phyloP scores from a whole-genome alignment of 2,329 filamentous ascomycete genomes.

The Nigrospora sphaerica region DNA sequence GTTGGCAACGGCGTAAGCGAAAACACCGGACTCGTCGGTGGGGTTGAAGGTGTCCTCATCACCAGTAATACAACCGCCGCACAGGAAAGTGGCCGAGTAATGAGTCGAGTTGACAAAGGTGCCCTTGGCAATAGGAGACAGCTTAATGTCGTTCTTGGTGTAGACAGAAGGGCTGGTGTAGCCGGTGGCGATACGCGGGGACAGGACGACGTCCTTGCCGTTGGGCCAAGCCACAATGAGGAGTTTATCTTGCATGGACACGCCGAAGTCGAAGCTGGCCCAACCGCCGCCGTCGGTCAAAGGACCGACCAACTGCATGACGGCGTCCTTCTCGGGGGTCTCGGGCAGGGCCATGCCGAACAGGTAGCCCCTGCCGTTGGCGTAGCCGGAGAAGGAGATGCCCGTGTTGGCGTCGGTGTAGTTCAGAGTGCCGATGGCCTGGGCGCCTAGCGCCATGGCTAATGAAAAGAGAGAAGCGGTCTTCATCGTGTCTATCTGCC shows the following conservation, averaged over 20 bases:
- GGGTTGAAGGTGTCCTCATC: conserved; percentile 23
- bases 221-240: conserved; percentile 44
- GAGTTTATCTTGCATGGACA: conserved; percentile 38
- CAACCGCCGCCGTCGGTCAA: conserved; percentile 35
- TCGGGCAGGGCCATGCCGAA: conserved; percentile 46
- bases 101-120: conserved; percentile 46
- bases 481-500: conserved; percentile 10
- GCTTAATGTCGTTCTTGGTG: conserved; percentile 27
- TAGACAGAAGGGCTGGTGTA: conserved; percentile 41
- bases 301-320: conserved; percentile 42
- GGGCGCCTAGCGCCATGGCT: conserved; percentile 12
- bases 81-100: conserved; percentile 47
- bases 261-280: conserved; percentile 38
- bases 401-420: conserved; percentile 36
- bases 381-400: conserved; percentile 34
- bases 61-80: conserved; percentile 31
- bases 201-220: conserved; percentile 28
- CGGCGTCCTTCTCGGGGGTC: conserved; percentile 41
- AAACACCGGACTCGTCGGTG: conserved; percentile 15
- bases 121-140: conserved; percentile 39
- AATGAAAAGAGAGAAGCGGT: conserved; percentile 12
- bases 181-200: conserved; percentile 23
- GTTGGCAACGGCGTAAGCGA: conserved; percentile 32
- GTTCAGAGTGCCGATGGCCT: conserved; percentile 7
- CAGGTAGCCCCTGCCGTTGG: conserved; percentile 27